Conservation (phyloP, 805 yeast species). For the Tetrapisispora fleetii region DNA sequence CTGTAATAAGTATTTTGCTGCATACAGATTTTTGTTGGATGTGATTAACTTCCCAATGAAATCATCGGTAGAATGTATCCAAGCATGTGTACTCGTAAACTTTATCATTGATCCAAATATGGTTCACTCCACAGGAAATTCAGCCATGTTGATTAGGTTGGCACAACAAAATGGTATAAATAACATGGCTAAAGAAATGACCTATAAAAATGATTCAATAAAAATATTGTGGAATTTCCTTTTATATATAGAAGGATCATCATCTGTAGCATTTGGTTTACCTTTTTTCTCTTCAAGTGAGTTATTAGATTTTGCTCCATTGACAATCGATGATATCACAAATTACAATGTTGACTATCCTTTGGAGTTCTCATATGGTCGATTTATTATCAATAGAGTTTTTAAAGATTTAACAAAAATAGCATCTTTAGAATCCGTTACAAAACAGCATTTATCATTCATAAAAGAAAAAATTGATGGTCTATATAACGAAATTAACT, state of each 20-base stretch:
- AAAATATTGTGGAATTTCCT: constrained; percentile 18
- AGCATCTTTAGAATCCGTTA: constrained; percentile 4
- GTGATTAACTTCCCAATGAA: constrained; percentile 14
- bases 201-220: not conserved
- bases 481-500: constrained; percentile 6
- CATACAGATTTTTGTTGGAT: constrained; percentile 12
- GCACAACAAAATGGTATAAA: constrained; percentile 22
- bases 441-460: constrained; percentile 1
- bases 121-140: constrained; percentile 17
- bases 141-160: constrained; percentile 21
- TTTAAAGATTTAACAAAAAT: constrained; percentile 17
- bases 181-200: constrained; percentile 4
- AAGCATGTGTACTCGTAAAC: constrained; percentile 16
- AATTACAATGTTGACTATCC: constrained; percentile 1
- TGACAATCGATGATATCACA: constrained; percentile 4
- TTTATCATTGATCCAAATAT: constrained; percentile 25
- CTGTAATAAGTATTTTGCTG: constrained; percentile 18
- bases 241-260: constrained; percentile 23
- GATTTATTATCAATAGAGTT: constrained; percentile 15
- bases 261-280: constrained; percentile 24
- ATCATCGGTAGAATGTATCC: constrained; percentile 18
- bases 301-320: constrained; percentile 7
- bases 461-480: constrained; percentile 3
- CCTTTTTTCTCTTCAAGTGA: constrained; percentile 14
- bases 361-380: constrained; percentile 17